phyloP scores from a whole-genome alignment of 257 asterid genomes.

The Capsicum rhomboideum region DNA sequence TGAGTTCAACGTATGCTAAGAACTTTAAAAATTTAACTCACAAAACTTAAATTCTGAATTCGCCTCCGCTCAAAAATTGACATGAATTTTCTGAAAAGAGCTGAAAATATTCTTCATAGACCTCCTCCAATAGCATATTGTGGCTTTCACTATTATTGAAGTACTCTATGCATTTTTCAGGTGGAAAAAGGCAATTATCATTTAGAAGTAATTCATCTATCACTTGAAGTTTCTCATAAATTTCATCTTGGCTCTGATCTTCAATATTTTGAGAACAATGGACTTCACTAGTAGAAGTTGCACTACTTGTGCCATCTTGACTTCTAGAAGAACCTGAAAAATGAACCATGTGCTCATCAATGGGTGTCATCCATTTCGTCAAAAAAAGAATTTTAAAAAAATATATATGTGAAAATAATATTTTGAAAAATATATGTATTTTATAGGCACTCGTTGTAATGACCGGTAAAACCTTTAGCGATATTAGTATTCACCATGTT shows the following conservation, averaged over 20 bases:
- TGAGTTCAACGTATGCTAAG: neutral
- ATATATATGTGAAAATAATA: neutral
- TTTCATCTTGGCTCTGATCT: neutral
- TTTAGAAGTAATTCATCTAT: neutral
- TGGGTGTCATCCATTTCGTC: neutral
- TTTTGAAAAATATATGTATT: too few species aligned
- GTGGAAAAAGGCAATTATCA: neutral
- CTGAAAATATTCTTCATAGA: neutral
- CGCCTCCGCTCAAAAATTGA: fast-evolving
- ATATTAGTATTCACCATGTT: neutral
- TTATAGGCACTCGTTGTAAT: too few species aligned
- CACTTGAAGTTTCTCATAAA: neutral
- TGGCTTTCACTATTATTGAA: neutral
- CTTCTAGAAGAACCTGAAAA: neutral
- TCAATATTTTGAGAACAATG: neutral
- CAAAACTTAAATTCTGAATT: neutral
- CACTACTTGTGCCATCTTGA: neutral
- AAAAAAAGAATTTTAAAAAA: neutral
- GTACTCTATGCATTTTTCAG: neutral
- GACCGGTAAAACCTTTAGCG: neutral
- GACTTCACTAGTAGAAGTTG: neutral
- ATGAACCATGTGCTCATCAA: neutral
- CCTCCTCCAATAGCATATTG: neutral
- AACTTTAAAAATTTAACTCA: neutral
- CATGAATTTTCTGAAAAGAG: neutral